Conservation (phyloP, 306 rosid genomes). For the Prunus mira region DNA sequence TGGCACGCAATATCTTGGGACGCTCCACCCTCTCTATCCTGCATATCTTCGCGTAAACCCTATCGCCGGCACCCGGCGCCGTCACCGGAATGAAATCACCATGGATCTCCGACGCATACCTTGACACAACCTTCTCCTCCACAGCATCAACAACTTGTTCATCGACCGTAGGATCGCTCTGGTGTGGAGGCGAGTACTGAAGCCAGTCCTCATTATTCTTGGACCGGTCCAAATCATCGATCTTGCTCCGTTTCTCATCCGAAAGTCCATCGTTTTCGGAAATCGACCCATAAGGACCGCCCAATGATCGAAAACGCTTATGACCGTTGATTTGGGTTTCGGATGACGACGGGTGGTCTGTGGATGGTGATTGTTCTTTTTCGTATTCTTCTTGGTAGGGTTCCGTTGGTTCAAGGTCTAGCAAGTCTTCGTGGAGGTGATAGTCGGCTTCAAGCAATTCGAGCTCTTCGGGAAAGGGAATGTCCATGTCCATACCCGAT, state of each 20-base stretch:
- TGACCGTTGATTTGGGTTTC: conserved; percentile 33
- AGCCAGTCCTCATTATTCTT: conserved; percentile 61
- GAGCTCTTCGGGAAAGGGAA: conserved; percentile 80
- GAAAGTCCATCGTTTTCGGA: conserved; percentile 18
- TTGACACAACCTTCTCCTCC: conserved; percentile 58
- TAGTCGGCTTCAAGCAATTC: conserved; percentile 72
- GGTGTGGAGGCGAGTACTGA: conserved; percentile 47
- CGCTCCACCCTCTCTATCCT: conserved; percentile 44
- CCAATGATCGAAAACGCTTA: conserved; percentile 51
- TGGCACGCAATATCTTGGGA: conserved; percentile 34
- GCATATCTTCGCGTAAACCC: conserved; percentile 72
- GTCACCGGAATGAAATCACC: conserved; percentile 82
- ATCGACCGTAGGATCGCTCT: conserved; percentile 14
- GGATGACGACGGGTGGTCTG: conserved; percentile 22
- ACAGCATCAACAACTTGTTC: conserved; percentile 19
- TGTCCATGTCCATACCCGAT: conserved; percentile 58
- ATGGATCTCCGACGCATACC: conserved; percentile 75
- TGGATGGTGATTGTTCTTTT: conserved; percentile 13
- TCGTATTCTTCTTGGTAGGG: conserved; percentile 30
- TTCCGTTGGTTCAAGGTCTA: conserved; percentile 43
- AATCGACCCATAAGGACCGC: conserved; percentile 20
- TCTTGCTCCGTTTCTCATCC: conserved; percentile 54
- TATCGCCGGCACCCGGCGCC: conserved; percentile 72
- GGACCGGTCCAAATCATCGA: conserved; percentile 16
- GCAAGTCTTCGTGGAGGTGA: conserved; percentile 32